Percentiles rank a stretch among this genome's conserved stretches.
These are phyloP conservation scores for Colletotrichum sp. DNA, from an alignment of 2,329 filamentous ascomycete genomes.

Conservation along the genomic window DNA sequence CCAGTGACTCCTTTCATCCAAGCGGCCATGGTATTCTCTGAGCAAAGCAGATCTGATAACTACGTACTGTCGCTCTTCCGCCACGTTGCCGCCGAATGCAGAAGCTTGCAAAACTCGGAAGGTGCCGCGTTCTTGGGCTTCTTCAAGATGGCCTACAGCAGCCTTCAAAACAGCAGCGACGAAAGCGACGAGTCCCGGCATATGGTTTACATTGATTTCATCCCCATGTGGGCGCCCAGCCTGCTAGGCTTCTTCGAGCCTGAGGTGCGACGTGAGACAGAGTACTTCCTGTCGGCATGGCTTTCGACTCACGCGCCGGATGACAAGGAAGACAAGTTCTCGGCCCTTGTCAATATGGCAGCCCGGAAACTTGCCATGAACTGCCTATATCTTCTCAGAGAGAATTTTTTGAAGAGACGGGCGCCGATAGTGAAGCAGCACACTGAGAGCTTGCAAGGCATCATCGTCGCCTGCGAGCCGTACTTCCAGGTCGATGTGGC, in stretches of 20 bases:
- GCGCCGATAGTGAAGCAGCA: conserved; percentile 46
- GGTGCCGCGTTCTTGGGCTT: conserved; percentile 55
- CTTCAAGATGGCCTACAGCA: conserved; percentile 32
- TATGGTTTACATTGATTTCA: conserved; percentile 28
- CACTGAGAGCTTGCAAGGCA: conserved; percentile 45
- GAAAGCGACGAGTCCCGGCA: conserved; percentile 27
- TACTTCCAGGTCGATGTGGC: conserved; percentile 36
- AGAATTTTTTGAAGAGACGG: conserved; percentile 48
- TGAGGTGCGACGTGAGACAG: conserved; percentile 44
- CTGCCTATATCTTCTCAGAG: conserved; percentile 52
- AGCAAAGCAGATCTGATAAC: conserved; percentile 38
- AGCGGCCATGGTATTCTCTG: conserved; percentile 60
- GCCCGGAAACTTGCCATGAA: conserved; percentile 45
- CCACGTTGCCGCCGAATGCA: conserved; percentile 50
- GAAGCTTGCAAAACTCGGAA: conserved; percentile 50
- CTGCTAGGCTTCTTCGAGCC: conserved; percentile 53
- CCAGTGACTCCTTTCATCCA: conserved; percentile 62
- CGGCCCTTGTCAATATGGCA: conserved; percentile 37
- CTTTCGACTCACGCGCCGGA: conserved; percentile 29
- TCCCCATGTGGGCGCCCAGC: conserved; percentile 55
- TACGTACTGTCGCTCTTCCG: conserved; percentile 42
- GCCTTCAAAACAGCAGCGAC: conserved; percentile 31
- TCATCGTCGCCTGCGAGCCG: conserved; percentile 45
- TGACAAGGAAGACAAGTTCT: conserved; percentile 33
- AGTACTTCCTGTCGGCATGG: conserved; percentile 47